Percentiles rank a stretch among this genome's conserved stretches.
These are phyloP conservation scores for Ceratocystis colombiana DNA, from an alignment of 2,329 filamentous ascomycete genomes.

Conservation along the genomic window DNA sequence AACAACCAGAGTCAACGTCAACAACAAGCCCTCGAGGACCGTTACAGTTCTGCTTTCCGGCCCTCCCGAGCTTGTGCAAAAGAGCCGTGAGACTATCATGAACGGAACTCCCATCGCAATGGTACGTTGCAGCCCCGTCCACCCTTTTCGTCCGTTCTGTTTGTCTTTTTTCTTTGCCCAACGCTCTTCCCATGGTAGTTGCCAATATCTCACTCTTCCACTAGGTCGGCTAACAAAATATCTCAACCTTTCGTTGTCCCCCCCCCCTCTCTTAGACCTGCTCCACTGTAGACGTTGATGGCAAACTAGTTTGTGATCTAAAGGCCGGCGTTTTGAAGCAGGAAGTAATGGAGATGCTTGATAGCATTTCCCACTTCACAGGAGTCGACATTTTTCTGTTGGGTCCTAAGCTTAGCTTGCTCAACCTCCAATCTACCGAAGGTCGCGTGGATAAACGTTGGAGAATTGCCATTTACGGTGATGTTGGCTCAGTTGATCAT, in stretches of 20 bases:
- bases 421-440: conserved; percentile 64
- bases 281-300: conserved; percentile 86
- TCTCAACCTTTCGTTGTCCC: neutral
- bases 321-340: conserved; percentile 58
- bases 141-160: neutral
- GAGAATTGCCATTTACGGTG: conserved; percentile 87
- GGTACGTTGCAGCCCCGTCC: conserved; percentile 47
- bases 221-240: neutral
- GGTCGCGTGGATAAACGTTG: conserved; percentile 83
- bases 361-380: conserved; percentile 76
- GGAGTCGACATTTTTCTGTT: conserved; percentile 95
- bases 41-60: conserved; percentile 89
- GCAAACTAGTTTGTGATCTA: conserved; percentile 73
- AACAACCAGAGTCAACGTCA: conserved; percentile 68
- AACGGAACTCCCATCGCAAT: conserved; percentile 87
- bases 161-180: neutral
- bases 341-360: conserved; percentile 71
- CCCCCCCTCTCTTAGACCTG: conserved; percentile 53
- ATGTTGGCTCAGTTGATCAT: conserved; percentile 90
- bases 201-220: neutral
- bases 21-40: conserved; percentile 54
- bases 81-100: conserved; percentile 78
- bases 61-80: conserved; percentile 74
- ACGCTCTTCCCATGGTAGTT: neutral
- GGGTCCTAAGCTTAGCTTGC: conserved; percentile 74